phyloP scores from a whole-genome alignment of 495 filamentous ascomycete genomes.

The Penicillium roqueforti region DNA sequence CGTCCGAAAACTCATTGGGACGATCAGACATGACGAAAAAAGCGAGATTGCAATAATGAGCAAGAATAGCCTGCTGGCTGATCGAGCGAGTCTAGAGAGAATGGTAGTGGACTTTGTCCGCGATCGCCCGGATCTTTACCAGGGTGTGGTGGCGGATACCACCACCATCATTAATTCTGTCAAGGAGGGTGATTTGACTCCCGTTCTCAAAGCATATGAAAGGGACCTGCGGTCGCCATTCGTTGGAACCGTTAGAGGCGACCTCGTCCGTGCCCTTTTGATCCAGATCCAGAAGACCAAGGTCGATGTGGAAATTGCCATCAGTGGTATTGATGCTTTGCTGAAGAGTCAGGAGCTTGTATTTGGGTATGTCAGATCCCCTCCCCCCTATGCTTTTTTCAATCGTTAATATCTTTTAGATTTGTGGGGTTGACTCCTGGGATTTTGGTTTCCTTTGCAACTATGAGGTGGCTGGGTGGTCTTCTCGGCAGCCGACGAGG shows the following conservation, averaged over 20 bases:
- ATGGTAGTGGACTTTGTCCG: slow-evolving; percentile 96
- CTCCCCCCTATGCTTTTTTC: background rate
- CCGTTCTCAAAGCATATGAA: slow-evolving; percentile 86
- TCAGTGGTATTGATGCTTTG: slow-evolving; percentile 87
- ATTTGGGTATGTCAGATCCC: slow-evolving; percentile 58
- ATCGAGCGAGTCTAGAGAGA: slow-evolving; percentile 85
- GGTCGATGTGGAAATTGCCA: slow-evolving; percentile 93
- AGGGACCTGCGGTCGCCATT: slow-evolving; percentile 77
- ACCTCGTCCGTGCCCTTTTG: slow-evolving; percentile 83
- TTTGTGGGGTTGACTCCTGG: slow-evolving; percentile 92
- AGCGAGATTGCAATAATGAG: slow-evolving; percentile 96
- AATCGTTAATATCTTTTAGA: slow-evolving; percentile 33
- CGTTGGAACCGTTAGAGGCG: slow-evolving; percentile 71
- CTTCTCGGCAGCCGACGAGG: slow-evolving; percentile 65
- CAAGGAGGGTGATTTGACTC: slow-evolving; percentile 85
- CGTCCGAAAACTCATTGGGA: slow-evolving; percentile 73
- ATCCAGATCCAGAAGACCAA: slow-evolving; percentile 99
- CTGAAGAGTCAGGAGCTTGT: slow-evolving; percentile 95
- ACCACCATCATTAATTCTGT: slow-evolving; percentile 69
- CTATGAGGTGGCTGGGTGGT: slow-evolving; percentile 64
- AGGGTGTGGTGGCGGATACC: slow-evolving; percentile 51
- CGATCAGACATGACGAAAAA: slow-evolving; percentile 83
- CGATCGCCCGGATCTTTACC: slow-evolving; percentile 60
- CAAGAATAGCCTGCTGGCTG: slow-evolving; percentile 79
- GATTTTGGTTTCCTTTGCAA: slow-evolving; percentile 74